A percentile compares a stretch with the other conserved stretches of the same genome.
Conservation (phyloP, 305 asterid genomes). For the Fraxinus platypoda region DNA sequence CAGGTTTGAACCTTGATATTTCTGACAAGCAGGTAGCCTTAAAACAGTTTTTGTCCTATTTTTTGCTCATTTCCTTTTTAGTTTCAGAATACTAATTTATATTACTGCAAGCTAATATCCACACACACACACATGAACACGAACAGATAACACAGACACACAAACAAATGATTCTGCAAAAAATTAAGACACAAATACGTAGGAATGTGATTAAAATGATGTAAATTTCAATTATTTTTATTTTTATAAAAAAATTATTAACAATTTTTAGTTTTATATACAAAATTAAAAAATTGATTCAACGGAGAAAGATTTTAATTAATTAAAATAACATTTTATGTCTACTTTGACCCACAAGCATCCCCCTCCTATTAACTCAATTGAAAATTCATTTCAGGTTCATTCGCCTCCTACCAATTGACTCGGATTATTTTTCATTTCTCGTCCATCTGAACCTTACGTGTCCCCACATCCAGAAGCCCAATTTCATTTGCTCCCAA, state of each 20-base stretch:
- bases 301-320: not conserved
- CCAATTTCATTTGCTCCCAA: not conserved
- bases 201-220: not conserved
- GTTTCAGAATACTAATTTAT: not conserved
- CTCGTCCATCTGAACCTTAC: not conserved
- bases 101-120: not conserved
- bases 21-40: not conserved
- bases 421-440: not conserved
- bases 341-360: not conserved
- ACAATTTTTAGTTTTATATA: not conserved
- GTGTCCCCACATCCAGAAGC: not conserved
- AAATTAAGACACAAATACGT: not conserved
- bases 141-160: not conserved
- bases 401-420: not conserved
- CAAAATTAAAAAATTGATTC: not conserved
- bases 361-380: not conserved
- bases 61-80: not conserved
- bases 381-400: not conserved
- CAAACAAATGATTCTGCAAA: not conserved
- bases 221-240: not conserved
- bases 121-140: not conserved
- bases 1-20: not conserved
- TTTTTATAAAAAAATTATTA: not conserved
- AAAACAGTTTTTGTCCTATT: not conserved
- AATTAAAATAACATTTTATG: not conserved